Base-by-base conservation (phyloP, 192 early-diverging fungal species). In the Coemansia sp. region DNA sequence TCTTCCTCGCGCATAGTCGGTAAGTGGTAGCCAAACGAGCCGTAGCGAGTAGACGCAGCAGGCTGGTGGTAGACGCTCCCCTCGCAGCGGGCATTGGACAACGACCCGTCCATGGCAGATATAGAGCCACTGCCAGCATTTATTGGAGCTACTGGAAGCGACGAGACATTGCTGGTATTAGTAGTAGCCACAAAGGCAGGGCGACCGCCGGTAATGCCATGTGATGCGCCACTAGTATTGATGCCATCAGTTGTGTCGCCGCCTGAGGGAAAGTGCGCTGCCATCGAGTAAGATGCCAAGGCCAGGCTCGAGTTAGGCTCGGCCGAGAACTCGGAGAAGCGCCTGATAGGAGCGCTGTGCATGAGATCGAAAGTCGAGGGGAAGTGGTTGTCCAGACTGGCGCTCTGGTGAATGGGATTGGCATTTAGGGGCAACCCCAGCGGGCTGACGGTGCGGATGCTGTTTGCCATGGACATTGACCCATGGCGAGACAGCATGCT, bases 1-100 rank as follows among this genome's bases (percentile, higher is more conserved):
- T 74, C 72, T 32, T 82, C 80, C 60, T 82, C 80, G 52, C 75
- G 72, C 80, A 82, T 82, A 1, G 75, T 77, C 17, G 80, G 72
- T 21, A 82, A 69, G 35, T 82, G 75, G 21, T 61, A 46, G 17
- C 67, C 68, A 73, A 81, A 69, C 26, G 52, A 64, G 32, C 67
- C 78, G 21, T 69, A 72, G 16, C 78, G 69, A 58, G 60, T 58
- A 46, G 47, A 32, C 38, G 66, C 53, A 23, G 52, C 39, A 2
- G 66, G 23, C 16, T 17, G 46, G 7, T 37, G 62, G 61, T 53
- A 43, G 14, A 21, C 35, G 47, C 53, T 42, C 47, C 21, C 37
- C 35, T 28, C 61, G 37, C 33, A 44, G 23, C 37, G 28, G 35
- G 47, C 16, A 60, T 8, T 53, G 39, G 47, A 7, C n/a, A 21